Evolutionary conservation across 106 monocot genomes (phyloP).

Genomic region (Ottelia alismoides): DNA sequence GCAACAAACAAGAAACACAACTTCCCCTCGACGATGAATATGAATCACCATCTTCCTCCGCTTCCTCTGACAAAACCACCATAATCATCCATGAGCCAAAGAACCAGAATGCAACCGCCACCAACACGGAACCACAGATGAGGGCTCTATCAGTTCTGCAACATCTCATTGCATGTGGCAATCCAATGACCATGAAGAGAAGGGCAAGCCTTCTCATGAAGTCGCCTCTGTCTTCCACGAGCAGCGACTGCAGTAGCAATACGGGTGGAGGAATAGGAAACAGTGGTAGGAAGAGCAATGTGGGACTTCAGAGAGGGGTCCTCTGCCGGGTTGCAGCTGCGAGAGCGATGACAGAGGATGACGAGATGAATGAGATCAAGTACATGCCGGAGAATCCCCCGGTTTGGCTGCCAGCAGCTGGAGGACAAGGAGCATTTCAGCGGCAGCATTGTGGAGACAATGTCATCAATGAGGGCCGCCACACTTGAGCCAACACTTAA

Average conservation of each 20-base stretch:
- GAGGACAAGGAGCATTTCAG: slow-evolving; percentile 95
- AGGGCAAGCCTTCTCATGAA: slow-evolving; percentile 4
- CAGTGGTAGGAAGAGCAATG: slow-evolving; percentile 35
- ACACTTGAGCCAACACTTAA: slow-evolving; percentile 30
- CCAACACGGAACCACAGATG: background rate
- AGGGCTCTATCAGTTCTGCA: slow-evolving; percentile 40
- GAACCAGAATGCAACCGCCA: background rate
- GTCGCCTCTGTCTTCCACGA: background rate
- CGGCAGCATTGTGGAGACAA: slow-evolving; percentile 78
- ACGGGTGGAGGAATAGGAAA: too few species aligned
- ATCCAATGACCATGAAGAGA: slow-evolving; percentile 13
- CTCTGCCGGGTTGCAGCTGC: slow-evolving; percentile 29
- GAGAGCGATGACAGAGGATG: slow-evolving; percentile 11
- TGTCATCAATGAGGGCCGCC: background rate
- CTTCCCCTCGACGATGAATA: slow-evolving; percentile 22
- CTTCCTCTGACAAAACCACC: slow-evolving; percentile 43
- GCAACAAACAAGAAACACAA: slow-evolving; percentile 24
- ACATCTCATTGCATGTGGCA: slow-evolving; percentile 78
- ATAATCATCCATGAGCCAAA: background rate
- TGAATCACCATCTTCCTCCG: slow-evolving; percentile 30
- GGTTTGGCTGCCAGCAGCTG: slow-evolving; percentile 23
- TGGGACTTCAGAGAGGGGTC: slow-evolving; percentile 16
- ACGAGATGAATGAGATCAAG: slow-evolving; percentile 2
- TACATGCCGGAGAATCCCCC: slow-evolving; percentile 30
- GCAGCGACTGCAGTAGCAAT: background rate